Percentiles rank a stretch among this genome's conserved stretches.
Evolutionary conservation across 805 yeast species (phyloP).

Genomic region (Yamadazyma takamatsuzukensis): DNA sequence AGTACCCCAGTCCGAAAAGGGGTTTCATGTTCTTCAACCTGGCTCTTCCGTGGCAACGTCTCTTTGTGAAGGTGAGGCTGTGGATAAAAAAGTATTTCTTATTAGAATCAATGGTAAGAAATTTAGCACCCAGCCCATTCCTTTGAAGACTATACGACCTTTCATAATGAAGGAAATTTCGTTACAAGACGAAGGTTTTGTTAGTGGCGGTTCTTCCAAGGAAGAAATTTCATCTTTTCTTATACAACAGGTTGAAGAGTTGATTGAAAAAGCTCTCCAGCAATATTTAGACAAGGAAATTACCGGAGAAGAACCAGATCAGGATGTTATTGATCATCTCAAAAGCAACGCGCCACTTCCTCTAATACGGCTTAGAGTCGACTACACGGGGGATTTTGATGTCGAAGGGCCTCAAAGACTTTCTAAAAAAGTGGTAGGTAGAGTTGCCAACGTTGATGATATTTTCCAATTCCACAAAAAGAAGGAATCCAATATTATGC

Average conservation of each 20-base stretch:
- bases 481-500: conserved; percentile 24
- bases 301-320: conserved; percentile 18
- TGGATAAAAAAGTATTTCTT: conserved; percentile 70
- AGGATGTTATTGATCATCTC: conserved; percentile 2
- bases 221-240: conserved; percentile 60
- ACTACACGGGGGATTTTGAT: conserved; percentile 86
- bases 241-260: conserved; percentile 57
- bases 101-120: conserved; percentile 58
- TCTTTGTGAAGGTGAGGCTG: conserved; percentile 77
- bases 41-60: conserved; percentile 95
- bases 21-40: conserved; percentile 81
- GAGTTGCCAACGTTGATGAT: conserved; percentile 87
- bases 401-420: conserved; percentile 88
- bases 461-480: conserved; percentile 68
- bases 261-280: conserved; percentile 46
- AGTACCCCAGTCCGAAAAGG: conserved; percentile 51
- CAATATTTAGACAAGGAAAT: conserved; percentile 46
- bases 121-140: conserved; percentile 56
- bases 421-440: conserved; percentile 85
- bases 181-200: conserved; percentile 49
- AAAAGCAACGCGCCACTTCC: conserved; percentile 63
- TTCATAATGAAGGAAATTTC: conserved; percentile 68
- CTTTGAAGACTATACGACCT: conserved; percentile 73
- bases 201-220: conserved; percentile 59
- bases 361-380: conserved; percentile 75